A percentile compares a stretch with the other conserved stretches of the same genome.
phyloP scores from a whole-genome alignment of 73 alveolate species.

The Durusdinium trenchii region DNA sequence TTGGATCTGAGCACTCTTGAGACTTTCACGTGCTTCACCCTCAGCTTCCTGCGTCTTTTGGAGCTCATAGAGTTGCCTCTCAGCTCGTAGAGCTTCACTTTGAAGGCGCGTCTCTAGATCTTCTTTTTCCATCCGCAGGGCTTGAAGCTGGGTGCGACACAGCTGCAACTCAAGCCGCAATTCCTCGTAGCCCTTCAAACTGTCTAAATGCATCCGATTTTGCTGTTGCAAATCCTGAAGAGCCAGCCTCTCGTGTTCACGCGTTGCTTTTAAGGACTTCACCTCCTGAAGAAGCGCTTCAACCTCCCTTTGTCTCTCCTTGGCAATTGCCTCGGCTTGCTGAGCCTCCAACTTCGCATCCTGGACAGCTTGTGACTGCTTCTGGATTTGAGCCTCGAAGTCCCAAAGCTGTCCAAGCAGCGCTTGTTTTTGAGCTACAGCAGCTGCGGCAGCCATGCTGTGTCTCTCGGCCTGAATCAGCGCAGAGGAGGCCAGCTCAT shows the following conservation, averaged over 20 bases:
- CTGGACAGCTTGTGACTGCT: neutral
- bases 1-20: neutral
- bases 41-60: neutral
- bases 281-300: neutral
- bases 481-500: neutral
- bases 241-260: neutral
- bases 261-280: neutral
- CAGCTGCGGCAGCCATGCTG: neutral
- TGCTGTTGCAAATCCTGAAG: neutral
- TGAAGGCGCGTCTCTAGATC: neutral
- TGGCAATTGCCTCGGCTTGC: neutral
- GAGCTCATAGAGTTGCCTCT: no score
- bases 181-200: neutral
- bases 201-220: neutral
- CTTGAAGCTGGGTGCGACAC: neutral
- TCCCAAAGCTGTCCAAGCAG: slow-evolving; percentile 39
- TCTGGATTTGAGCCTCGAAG: neutral
- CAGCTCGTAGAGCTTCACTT: no score
- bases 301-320: neutral
- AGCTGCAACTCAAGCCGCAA: neutral
- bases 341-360: slow-evolving; percentile 25
- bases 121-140: neutral
- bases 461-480: slow-evolving; percentile 19
- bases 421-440: slow-evolving; percentile 21
- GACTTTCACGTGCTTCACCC: neutral